Percentiles rank a stretch among this genome's conserved stretches.
phyloP scores from a whole-genome alignment of 2,329 filamentous ascomycete species.

The Spiromastix sp. region DNA sequence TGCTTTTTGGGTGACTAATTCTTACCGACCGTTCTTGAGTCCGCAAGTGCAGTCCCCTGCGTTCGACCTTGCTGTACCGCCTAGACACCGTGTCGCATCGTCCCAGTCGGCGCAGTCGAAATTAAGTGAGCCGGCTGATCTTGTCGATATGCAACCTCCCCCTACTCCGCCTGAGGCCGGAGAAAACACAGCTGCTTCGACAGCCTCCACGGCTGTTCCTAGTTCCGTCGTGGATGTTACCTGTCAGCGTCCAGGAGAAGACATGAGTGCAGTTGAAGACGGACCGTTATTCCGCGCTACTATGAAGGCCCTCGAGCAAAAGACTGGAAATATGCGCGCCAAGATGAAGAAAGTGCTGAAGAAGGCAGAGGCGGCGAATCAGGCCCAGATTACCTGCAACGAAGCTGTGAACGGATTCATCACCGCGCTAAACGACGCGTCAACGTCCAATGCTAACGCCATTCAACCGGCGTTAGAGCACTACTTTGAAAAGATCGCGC shows the following conservation, averaged over 20 bases:
- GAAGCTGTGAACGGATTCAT: constrained; percentile 75
- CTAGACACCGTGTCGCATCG: constrained; percentile 73
- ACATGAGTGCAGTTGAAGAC: constrained; percentile 77
- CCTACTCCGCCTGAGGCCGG: constrained; percentile 8
- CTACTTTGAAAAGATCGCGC: constrained; percentile 94
- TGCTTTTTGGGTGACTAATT: constrained; percentile 83
- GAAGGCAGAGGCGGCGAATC: constrained; percentile 78
- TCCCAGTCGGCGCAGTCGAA: constrained; percentile 77
- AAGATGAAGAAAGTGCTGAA: constrained; percentile 96
- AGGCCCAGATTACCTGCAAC: constrained; percentile 73
- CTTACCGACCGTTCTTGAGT: constrained; percentile 19
- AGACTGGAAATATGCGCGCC: constrained; percentile 84
- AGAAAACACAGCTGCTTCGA: constrained; percentile 16
- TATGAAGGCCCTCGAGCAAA: constrained; percentile 92
- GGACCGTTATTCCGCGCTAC: constrained; percentile 93
- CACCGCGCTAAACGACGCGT: constrained; percentile 76
- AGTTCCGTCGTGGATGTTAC: constrained; percentile 75
- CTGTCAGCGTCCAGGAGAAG: constrained; percentile 74
- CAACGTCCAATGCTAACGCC: constrained; percentile 83
- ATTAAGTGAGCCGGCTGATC: constrained; percentile 58
- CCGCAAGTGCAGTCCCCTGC: constrained; percentile 57
- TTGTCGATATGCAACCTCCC: constrained; percentile 23
- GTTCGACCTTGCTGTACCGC: constrained; percentile 61
- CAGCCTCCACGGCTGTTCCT: constrained; percentile 16
- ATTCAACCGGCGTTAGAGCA: constrained; percentile 96